Conservation (phyloP, 768 basidiomycete species). For the Boletus pseudo-olivaceus region DNA sequence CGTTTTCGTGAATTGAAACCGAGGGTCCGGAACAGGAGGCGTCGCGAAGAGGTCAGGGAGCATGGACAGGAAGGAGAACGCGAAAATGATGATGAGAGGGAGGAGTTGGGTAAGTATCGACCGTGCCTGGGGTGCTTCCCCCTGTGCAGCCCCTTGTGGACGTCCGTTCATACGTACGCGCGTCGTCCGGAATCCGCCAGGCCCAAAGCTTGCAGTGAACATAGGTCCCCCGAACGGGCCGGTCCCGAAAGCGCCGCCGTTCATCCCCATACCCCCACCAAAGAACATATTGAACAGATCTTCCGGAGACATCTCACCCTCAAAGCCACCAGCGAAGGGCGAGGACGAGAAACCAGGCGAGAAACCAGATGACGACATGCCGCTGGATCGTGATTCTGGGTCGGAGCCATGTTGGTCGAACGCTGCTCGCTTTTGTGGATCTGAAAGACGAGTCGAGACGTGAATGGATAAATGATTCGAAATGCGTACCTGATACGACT, state of each 20-base stretch:
- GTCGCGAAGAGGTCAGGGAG: constrained; percentile 74
- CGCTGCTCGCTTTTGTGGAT: constrained; percentile 84
- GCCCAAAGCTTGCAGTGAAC: constrained; percentile 77
- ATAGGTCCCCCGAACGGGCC: constrained; percentile 49
- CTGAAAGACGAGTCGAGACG: constrained; percentile 33
- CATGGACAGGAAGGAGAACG: constrained; percentile 78
- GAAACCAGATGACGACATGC: constrained; percentile 57
- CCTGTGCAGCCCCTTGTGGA: constrained; percentile 34
- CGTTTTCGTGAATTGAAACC: constrained; percentile 65
- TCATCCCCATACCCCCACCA: constrained; percentile 52
- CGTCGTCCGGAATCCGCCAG: constrained; percentile 76
- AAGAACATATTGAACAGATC: constrained; percentile 99
- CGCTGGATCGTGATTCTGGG: constrained; percentile 78
- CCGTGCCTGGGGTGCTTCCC: constrained; percentile 44
- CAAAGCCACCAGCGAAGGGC: constrained; percentile 56
- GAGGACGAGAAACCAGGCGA: constrained; percentile 48
- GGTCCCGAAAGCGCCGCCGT: constrained; percentile 51
- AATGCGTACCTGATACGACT: constrained; percentile 68
- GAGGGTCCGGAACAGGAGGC: constrained; percentile 70
- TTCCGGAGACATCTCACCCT: constrained; percentile 89
- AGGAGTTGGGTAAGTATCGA: constrained; percentile 73
- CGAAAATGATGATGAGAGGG: constrained; percentile 80
- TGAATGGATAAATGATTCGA: not conserved
- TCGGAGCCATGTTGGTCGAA: constrained; percentile 85
- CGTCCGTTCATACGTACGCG: constrained; percentile 45